These are phyloP conservation scores for Erodium moschatum DNA, from an alignment of 441 rosid species.

Conservation along the genomic window DNA sequence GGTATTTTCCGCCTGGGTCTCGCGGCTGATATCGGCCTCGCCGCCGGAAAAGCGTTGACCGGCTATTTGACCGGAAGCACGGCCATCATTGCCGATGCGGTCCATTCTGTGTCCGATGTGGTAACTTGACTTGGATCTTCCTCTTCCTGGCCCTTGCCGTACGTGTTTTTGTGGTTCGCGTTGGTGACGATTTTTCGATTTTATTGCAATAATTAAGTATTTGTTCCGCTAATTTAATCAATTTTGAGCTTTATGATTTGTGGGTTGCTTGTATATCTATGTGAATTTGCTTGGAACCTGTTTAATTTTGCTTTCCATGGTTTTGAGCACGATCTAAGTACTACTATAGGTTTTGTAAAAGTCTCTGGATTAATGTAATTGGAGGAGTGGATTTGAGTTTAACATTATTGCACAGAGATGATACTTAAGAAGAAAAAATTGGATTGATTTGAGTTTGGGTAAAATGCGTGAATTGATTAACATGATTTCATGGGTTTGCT, in stretches of 20 bases:
- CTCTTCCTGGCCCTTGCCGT: not conserved
- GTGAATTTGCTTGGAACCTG: no score
- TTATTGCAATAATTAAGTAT: not conserved
- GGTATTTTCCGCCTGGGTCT: conserved; percentile 72
- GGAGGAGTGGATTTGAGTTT: not conserved
- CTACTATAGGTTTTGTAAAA: not conserved
- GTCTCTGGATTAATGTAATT: not conserved
- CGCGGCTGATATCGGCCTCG: conserved; percentile 44
- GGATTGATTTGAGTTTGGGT: not conserved
- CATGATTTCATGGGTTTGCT: not conserved
- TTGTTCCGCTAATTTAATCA: not conserved
- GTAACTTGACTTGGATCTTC: conserved; percentile 21
- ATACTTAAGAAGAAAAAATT: not conserved
- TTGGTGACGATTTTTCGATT: no score
- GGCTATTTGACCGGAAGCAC: conserved; percentile 61
- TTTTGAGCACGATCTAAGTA: not conserved
- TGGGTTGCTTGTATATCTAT: not conserved
- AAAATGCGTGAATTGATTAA: not conserved
- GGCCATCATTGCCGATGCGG: conserved; percentile 61
- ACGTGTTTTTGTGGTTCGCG: not conserved
- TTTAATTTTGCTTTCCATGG: not conserved
- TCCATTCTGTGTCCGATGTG: conserved; percentile 61
- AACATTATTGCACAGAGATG: not conserved
- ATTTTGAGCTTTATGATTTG: not conserved
- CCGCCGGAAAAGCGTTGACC: conserved; percentile 51